Percentiles rank a stretch among this genome's conserved stretches.
Conservation (phyloP, 192 early-diverging fungal genomes). For the Linnemannia schmuckeri region DNA sequence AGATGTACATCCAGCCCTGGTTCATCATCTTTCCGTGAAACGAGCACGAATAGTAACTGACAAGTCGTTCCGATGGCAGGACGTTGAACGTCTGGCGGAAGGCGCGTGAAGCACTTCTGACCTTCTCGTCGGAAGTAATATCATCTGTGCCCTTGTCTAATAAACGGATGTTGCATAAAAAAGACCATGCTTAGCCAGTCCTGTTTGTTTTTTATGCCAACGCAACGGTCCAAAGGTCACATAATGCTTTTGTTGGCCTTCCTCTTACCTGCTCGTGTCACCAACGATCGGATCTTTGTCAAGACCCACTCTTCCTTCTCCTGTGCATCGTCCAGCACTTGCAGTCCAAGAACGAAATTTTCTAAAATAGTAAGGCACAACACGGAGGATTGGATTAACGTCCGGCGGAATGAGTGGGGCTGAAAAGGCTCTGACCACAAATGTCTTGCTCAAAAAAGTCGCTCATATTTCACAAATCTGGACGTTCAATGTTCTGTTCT, state of each 20-base stretch:
- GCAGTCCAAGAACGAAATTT: slow-evolving; percentile 80
- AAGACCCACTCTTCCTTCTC: slow-evolving; percentile 91
- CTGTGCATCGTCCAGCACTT: slow-evolving; percentile 77
- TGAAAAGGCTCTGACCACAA: neutral
- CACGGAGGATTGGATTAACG: slow-evolving; percentile 2
- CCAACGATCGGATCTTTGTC: slow-evolving; percentile 91
- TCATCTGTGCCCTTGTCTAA: slow-evolving; percentile 83
- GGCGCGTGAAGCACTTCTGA: slow-evolving; percentile 86
- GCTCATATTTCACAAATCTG: neutral
- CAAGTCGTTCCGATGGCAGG: slow-evolving; percentile 84
- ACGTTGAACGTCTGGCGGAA: slow-evolving; percentile 93
- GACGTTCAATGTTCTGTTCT: neutral
- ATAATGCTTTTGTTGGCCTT: neutral
- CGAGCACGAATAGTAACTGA: slow-evolving; percentile 96
- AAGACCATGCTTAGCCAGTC: neutral
- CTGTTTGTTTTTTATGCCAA: neutral
- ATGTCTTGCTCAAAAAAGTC: neutral
- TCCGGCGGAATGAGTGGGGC: neutral
- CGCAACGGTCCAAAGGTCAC: neutral
- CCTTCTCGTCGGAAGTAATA: slow-evolving; percentile 86
- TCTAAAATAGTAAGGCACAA: slow-evolving; percentile 57
- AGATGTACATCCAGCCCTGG: slow-evolving; percentile 99
- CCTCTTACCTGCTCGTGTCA: slow-evolving; percentile 77
- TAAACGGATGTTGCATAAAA: neutral
- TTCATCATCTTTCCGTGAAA: slow-evolving; percentile 84